Conservation (phyloP, 208 protist genomes). For the Leptomonas pyrrhocoris region DNA sequence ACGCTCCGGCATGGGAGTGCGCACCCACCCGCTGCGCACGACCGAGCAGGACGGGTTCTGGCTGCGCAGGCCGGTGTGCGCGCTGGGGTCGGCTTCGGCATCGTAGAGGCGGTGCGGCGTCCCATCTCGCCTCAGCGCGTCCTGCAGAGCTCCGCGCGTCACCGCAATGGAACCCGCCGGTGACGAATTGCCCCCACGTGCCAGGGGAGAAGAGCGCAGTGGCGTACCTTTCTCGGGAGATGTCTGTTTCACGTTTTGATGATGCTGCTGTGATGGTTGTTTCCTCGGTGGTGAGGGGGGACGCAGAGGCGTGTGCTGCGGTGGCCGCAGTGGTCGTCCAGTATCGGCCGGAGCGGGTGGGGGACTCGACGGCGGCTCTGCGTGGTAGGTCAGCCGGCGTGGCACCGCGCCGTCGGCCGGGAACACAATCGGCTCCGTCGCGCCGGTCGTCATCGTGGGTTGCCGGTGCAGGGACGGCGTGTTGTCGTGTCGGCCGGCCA, state of each 20-base stretch:
- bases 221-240: background rate
- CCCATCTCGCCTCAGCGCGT: conserved; percentile 1
- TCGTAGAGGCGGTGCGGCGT: conserved; percentile 25
- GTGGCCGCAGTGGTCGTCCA: background rate
- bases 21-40: conserved; percentile 20
- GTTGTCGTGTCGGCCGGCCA: conserved; percentile 3
- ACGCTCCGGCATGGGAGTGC: conserved; percentile 22
- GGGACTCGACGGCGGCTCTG: background rate
- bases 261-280: background rate
- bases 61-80: conserved; percentile 9
- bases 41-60: conserved; percentile 1
- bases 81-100: background rate
- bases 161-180: conserved; percentile 2
- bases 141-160: background rate
- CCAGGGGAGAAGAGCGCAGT: background rate
- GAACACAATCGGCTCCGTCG: conserved; percentile 16
- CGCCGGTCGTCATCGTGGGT: conserved; percentile 19
- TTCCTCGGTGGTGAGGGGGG: background rate
- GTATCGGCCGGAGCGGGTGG: background rate
- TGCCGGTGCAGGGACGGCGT: conserved; percentile 14
- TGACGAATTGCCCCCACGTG: background rate
- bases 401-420: background rate
- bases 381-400: conserved; percentile 3
- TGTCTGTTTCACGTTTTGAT: background rate
- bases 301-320: conserved; percentile 1